Evolutionary conservation across 176 grass and related monocot genomes (phyloP).

Genomic region (Alloteropsis semialata): DNA sequence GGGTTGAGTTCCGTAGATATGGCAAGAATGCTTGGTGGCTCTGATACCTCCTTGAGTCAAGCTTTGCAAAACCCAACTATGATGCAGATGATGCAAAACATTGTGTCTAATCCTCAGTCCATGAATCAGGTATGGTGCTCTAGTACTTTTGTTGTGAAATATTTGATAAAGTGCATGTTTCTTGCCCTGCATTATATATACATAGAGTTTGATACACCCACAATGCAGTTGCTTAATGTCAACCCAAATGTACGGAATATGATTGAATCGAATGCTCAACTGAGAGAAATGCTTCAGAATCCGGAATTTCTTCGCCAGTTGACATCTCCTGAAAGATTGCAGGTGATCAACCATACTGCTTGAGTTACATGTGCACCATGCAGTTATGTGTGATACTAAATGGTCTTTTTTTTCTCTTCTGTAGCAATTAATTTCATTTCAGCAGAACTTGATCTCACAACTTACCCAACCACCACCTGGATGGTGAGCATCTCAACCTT

Average conservation of each 20-base stretch:
- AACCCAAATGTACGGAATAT: slow-evolving; percentile 74
- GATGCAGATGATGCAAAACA: slow-evolving; percentile 94
- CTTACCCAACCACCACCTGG: slow-evolving; percentile 64
- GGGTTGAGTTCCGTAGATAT: slow-evolving; percentile 66
- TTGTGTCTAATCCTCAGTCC: slow-evolving; percentile 86
- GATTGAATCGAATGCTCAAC: slow-evolving; percentile 73
- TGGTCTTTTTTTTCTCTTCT: slow-evolving; percentile 1
- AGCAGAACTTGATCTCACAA: slow-evolving; percentile 70
- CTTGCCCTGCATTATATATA: background rate
- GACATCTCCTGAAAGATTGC: slow-evolving; percentile 84
- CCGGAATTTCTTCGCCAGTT: slow-evolving; percentile 93
- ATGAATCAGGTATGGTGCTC: slow-evolving; percentile 72
- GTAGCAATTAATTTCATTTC: slow-evolving; percentile 85
- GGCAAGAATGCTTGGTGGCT: slow-evolving; percentile 60
- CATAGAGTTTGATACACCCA: background rate
- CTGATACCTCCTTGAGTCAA: slow-evolving; percentile 66
- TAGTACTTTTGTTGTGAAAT: slow-evolving; percentile 2
- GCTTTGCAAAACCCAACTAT: slow-evolving; percentile 88
- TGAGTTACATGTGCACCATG: slow-evolving; percentile 11
- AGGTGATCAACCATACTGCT: slow-evolving; percentile 41
- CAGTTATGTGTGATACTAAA: slow-evolving; percentile 23
- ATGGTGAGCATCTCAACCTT: slow-evolving; percentile 67
- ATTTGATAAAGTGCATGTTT: slow-evolving; percentile 13
- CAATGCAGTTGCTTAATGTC: slow-evolving; percentile 65
- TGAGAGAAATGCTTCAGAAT: slow-evolving; percentile 93